Conservation (phyloP, 352 stramenopile species). For the Globisporangium mamillatum region DNA sequence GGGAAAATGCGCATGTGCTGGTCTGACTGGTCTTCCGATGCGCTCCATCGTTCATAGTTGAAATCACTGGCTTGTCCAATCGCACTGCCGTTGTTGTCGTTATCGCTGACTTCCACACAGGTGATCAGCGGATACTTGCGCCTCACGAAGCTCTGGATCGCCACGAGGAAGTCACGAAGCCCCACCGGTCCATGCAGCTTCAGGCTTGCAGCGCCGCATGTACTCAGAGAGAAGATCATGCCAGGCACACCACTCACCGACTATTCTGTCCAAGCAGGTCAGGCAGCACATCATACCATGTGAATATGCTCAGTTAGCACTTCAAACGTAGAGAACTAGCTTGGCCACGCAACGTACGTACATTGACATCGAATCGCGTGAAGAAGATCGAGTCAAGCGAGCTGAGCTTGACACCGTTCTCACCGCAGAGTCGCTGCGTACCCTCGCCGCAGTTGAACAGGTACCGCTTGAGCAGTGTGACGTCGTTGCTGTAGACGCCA, state of each 20-base stretch:
- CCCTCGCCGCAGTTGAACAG: slow-evolving; percentile 76
- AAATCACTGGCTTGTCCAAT: slow-evolving; percentile 8
- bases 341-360: slow-evolving; percentile 15
- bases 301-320: neutral
- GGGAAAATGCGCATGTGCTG: slow-evolving; percentile 34
- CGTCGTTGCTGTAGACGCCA: slow-evolving; percentile 59
- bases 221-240: slow-evolving; percentile 60
- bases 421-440: slow-evolving; percentile 60
- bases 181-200: slow-evolving; percentile 47
- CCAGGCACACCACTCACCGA: slow-evolving; percentile 66
- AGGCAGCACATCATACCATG: neutral
- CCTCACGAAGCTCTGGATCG: slow-evolving; percentile 67
- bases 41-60: slow-evolving; percentile 22
- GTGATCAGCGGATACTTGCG: slow-evolving; percentile 62
- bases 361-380: slow-evolving; percentile 59
- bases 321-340: neutral
- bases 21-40: slow-evolving; percentile 22
- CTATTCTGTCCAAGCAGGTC: slow-evolving; percentile 20
- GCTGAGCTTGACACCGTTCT: slow-evolving; percentile 69
- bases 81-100: neutral
- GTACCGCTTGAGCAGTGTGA: slow-evolving; percentile 56
- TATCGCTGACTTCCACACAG: slow-evolving; percentile 35
- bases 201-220: slow-evolving; percentile 42
- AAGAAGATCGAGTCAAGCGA: slow-evolving; percentile 68
- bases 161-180: slow-evolving; percentile 32